phyloP scores from a whole-genome alignment of 106 monocot genomes.

The Phalaenopsis equestris region DNA sequence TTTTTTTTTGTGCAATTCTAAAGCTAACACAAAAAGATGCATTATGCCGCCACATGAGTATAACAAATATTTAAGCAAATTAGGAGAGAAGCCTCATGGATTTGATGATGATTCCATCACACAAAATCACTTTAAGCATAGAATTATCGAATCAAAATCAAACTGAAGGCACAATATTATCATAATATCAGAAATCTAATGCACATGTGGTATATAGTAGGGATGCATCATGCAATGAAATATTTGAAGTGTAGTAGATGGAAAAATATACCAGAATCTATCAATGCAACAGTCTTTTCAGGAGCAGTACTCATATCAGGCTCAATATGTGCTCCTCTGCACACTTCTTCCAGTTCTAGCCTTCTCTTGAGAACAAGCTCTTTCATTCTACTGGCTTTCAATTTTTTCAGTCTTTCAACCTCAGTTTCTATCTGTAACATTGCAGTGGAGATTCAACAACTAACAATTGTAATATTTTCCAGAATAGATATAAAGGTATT shows the following conservation, averaged over 20 bases:
- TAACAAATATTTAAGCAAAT: too few species aligned
- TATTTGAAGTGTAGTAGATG: background rate
- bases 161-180: too few species aligned
- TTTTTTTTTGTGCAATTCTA: too few species aligned
- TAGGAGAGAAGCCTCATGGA: too few species aligned
- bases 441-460: background rate
- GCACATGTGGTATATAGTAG: background rate
- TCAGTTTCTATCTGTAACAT: conserved; percentile 55
- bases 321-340: conserved; percentile 71
- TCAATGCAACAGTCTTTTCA: conserved; percentile 71
- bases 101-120: too few species aligned
- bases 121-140: too few species aligned
- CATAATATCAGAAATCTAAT: background rate
- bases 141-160: too few species aligned
- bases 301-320: conserved; percentile 66
- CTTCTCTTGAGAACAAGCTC: conserved; percentile 72
- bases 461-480: background rate
- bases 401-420: conserved; percentile 67
- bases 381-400: conserved; percentile 91
- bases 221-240: background rate
- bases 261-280: conserved; percentile 60
- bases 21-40: too few species aligned
- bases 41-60: too few species aligned
- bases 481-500: background rate
- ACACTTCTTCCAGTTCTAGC: conserved; percentile 80